Conservation (phyloP, 495 filamentous ascomycete species). For the Penicillium egyptiacum region DNA sequence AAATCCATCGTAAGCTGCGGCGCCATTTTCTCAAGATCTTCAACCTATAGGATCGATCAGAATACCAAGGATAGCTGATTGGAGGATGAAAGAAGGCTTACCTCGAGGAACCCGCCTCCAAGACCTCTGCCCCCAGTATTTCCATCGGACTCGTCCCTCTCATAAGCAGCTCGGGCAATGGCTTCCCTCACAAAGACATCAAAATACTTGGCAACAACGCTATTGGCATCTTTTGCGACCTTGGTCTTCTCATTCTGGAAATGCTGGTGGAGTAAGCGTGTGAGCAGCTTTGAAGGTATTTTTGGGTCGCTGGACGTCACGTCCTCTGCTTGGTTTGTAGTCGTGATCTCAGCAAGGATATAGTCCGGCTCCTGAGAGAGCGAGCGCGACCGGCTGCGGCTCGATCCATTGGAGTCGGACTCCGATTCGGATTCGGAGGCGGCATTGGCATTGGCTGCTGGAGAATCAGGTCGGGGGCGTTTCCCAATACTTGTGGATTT, state of each 20-base stretch:
- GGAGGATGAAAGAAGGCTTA: slow-evolving; percentile 36
- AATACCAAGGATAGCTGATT: neutral
- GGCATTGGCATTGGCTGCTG: slow-evolving; percentile 12
- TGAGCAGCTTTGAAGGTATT: slow-evolving; percentile 74
- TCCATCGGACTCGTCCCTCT: slow-evolving; percentile 53
- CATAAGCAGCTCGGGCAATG: slow-evolving; percentile 74
- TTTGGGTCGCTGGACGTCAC: slow-evolving; percentile 45
- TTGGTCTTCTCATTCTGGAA: slow-evolving; percentile 69
- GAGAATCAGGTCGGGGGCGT: slow-evolving; percentile 16
- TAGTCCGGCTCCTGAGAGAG: slow-evolving; percentile 40
- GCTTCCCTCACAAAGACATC: slow-evolving; percentile 93
- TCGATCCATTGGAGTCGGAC: slow-evolving; percentile 25
- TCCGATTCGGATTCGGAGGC: slow-evolving; percentile 25
- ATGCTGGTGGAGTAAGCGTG: slow-evolving; percentile 71
- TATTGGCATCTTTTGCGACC: slow-evolving; percentile 77
- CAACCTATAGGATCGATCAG: slow-evolving; percentile 39
- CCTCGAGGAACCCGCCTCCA: slow-evolving; percentile 71
- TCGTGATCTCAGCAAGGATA: slow-evolving; percentile 49
- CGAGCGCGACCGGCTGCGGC: slow-evolving; percentile 22
- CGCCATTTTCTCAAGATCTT: slow-evolving; percentile 83
- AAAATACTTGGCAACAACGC: slow-evolving; percentile 79
- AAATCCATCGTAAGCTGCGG: slow-evolving; percentile 92
- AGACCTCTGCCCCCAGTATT: slow-evolving; percentile 28
- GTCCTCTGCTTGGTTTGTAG: slow-evolving; percentile 29
- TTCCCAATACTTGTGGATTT: slow-evolving; percentile 11